Conservation (phyloP, 345 rosid genomes). For the Corchorus olitorius region DNA sequence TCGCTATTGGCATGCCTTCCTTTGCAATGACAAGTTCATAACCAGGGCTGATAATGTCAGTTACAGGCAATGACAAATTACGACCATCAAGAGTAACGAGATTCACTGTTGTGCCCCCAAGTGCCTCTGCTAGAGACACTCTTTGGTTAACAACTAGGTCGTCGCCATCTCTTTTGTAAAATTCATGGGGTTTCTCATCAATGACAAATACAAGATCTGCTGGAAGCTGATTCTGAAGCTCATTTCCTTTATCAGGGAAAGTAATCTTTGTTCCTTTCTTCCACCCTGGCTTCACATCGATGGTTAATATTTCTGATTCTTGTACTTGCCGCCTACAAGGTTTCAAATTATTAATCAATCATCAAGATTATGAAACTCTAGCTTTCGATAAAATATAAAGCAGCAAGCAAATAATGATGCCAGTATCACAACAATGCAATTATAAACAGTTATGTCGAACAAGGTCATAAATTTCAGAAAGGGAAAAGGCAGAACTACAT, state of each 20-base stretch:
- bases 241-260: constrained; percentile 92
- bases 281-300: constrained; percentile 96
- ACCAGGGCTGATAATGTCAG: constrained; percentile 77
- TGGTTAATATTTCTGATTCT: constrained; percentile 83
- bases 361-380: neutral
- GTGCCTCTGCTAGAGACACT: constrained; percentile 77
- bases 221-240: constrained; percentile 82
- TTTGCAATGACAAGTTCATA: constrained; percentile 70
- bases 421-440: neutral
- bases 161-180: constrained; percentile 79
- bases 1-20: constrained; percentile 96
- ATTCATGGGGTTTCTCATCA: constrained; percentile 77
- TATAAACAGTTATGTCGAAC: neutral
- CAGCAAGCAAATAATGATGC: no score
- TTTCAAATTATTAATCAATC: constrained; percentile 17
- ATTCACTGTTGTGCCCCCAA: constrained; percentile 69
- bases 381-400: neutral
- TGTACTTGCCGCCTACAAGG: constrained; percentile 59
- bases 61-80: constrained; percentile 55
- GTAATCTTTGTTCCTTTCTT: constrained; percentile 95
- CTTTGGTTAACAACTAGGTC: constrained; percentile 62
- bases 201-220: constrained; percentile 90
- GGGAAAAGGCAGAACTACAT: neutral
- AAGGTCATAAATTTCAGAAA: neutral
- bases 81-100: constrained; percentile 72